Evolutionary conservation across 441 rosid species (phyloP), one percentile per base, ranked within the genome.

Genomic region (Pelargonium australe): DNA sequence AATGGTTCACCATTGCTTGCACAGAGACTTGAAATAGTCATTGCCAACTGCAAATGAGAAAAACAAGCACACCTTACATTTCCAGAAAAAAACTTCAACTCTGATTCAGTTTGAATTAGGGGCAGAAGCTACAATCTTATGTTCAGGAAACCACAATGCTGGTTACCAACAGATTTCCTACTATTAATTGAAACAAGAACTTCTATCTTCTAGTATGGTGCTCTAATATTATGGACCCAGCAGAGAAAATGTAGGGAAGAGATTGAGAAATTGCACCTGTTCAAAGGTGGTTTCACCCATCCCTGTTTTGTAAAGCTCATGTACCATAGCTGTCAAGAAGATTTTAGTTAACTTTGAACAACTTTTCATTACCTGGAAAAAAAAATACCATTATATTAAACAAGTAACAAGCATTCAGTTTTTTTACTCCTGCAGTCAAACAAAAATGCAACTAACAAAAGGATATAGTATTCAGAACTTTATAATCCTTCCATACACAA

Each of bases 221-320:
- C 58, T 19, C 23, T 7, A 43, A 63, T 13, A 28, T 12, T 13
- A 61, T 55, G 49, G 31, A 57, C 68, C 7, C 43, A 75, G 16
- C 40, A 53, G 62, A 68, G 44, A 67, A 23, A 47, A 57, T 31
- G 9, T 25, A 64, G 55, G 51, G 41, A 45, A 20, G 16, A 28
- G 40, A 44, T 53, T 25, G 9, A 76, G 69, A 66, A 31, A 25
- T 51, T 69, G 65, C 17, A 89, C 99, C 94, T 91, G 85, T 65
- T 94, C 97, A 71, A 91, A 91, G 17, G 83, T 85, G 55, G 96
- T 91, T 79, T 90, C 99, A 3, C 86, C 84, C 92, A 89, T 89
- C 77, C 99, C 97, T 44, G 97, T 91, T 80, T 87, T 91, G 70
- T 95, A 90, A 40, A 91, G 97, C 78, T 95, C 99, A 5, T 87